phyloP scores from a whole-genome alignment of 495 filamentous ascomycete species.

The Cudoniella acicularis region DNA sequence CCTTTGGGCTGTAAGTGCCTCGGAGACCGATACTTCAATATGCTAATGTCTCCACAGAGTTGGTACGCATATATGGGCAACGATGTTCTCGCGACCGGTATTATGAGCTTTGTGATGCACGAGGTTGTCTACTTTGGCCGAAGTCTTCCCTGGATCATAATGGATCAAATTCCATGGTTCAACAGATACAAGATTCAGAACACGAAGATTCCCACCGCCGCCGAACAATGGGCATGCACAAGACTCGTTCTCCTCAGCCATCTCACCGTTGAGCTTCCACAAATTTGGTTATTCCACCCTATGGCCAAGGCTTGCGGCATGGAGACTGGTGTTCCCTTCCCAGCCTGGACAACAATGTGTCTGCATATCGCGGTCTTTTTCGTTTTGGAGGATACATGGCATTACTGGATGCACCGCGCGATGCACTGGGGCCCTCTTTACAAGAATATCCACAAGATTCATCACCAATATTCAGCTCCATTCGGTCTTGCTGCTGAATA shows the following conservation, averaged over 20 bases:
- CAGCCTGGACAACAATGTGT: conserved; percentile 75
- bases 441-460: conserved; percentile 94
- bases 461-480: conserved; percentile 96
- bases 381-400: conserved; percentile 94
- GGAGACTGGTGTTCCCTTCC: conserved; percentile 86
- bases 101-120: conserved; percentile 96
- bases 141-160: conserved; percentile 89
- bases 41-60: conserved; percentile 34
- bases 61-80: conserved; percentile 99
- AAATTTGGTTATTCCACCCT: conserved; percentile 99
- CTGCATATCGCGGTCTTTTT: conserved; percentile 94
- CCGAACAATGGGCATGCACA: conserved; percentile 93
- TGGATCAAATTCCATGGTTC: conserved; percentile 81
- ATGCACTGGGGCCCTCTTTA: conserved; percentile 96
- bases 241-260: conserved; percentile 86
- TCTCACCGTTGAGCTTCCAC: conserved; percentile 94
- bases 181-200: conserved; percentile 93
- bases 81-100: conserved; percentile 89
- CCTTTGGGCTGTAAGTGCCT: conserved; percentile 84
- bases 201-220: conserved; percentile 84
- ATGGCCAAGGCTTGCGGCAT: conserved; percentile 92
- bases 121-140: conserved; percentile 92
- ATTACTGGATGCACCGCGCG: conserved; percentile 94
- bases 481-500: conserved; percentile 97
- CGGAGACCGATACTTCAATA: too few species aligned